Base-by-base conservation (phyloP, 768 basidiomycete genomes). In the Pilatotrama ljubarskyi region DNA sequence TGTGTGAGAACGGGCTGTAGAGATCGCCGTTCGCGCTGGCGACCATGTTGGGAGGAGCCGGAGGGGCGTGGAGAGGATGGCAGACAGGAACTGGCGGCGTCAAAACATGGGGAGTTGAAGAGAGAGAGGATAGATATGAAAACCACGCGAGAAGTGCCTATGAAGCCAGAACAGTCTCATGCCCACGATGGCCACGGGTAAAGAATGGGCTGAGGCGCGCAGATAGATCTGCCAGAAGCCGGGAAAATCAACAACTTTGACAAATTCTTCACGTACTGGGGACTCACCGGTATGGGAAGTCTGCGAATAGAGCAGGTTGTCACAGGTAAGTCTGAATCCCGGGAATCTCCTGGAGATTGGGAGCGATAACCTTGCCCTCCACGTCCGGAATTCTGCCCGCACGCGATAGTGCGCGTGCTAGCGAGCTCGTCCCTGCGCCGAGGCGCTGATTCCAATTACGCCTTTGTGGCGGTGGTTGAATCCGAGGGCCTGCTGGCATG, bases 1-100 rank as follows among this genome's bases (percentile, higher is more conserved):
- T 63, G 56, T 77, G 75, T 49, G 80, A 81, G 72, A 84, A 85
- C 17, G 84, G 80, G 13, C 84, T 76, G 69, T 81, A 86, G 50
- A 83, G 76, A 73, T 84, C 85, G 74, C 76, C 75, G 74, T 76
- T 76, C 51, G 77, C 61, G 69, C 80, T 81, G 69, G 77, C 78
- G 72, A 86, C 86, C 86, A 88, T 88, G 65, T 58, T 64, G 66
- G 59, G 64, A 55, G 62, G 59, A 51, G 5, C 29, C 29, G 55
- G 65, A 59, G 55, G 46, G 36, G 58, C 52, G 60, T 57, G 66
- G 63, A 66, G 64, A 53, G 58, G 64, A 17, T 20, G 46, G 65
- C 58, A 56, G 64, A 63, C 44, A 36, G 55, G 68, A 64, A 50
- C 57, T 32, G 54, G 63, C 60, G 62, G 61, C 58, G 56, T 68